A percentile compares a stretch with the other conserved stretches of the same genome.
Conservation (phyloP, 1,284 basidiomycete genomes). For the Austroboletus olivaceoglutinosus region DNA sequence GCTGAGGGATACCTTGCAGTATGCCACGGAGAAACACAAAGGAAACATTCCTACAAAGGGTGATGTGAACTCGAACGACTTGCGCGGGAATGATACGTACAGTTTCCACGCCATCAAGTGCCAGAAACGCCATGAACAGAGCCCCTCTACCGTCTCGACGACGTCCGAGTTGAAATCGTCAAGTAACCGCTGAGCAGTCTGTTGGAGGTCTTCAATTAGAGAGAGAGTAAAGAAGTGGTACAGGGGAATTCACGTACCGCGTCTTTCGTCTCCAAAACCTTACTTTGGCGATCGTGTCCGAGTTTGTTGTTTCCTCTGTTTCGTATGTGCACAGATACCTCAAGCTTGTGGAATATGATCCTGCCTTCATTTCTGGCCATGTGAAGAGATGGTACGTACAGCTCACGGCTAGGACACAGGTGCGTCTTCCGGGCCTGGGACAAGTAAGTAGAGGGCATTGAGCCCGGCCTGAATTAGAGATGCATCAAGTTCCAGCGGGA, state of each 20-base stretch:
- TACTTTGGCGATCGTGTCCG: constrained; percentile 81
- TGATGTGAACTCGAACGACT: no score
- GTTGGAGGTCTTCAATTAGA: constrained; percentile 59
- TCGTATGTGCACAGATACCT: no score
- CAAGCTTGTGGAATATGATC: no score
- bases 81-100: constrained; percentile 46
- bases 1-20: background rate
- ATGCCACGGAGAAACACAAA: background rate
- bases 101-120: constrained; percentile 86
- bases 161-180: constrained; percentile 79
- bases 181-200: constrained; percentile 62
- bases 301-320: constrained; percentile 63
- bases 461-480: no score
- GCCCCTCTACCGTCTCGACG: constrained; percentile 81
- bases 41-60: constrained; percentile 62
- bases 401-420: no score
- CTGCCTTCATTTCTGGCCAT: no score
- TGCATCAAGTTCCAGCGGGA: no score
- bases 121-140: constrained; percentile 89
- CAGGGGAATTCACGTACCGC: constrained; percentile 41
- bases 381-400: no score
- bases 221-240: background rate
- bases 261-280: constrained; percentile 94
- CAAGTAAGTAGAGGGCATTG: no score
- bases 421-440: no score